Evolutionary conservation across 345 rosid genomes (phyloP).

Genomic region (Cochlearia excelsa): DNA sequence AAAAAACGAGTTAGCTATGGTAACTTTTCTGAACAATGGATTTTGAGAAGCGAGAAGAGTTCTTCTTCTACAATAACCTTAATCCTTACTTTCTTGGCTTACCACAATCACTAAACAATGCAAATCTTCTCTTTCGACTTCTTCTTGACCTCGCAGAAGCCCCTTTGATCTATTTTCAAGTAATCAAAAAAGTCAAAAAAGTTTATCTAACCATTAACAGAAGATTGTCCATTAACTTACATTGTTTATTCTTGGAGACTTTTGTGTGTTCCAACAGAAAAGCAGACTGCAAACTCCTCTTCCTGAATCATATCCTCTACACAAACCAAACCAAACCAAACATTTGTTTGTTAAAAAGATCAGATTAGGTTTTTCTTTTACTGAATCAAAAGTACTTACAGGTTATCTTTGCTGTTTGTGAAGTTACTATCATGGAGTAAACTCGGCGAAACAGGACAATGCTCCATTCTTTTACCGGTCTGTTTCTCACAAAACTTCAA

Average conservation of each 20-base stretch:
- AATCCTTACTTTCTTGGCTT: constrained; percentile 51
- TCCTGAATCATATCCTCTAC: constrained; percentile 75
- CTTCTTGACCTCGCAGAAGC: constrained; percentile 44
- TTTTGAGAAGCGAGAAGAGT: constrained; percentile 3
- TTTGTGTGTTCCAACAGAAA: constrained; percentile 76
- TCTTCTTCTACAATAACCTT: constrained; percentile 39
- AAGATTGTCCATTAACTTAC: constrained; percentile 36
- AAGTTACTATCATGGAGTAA: constrained; percentile 61
- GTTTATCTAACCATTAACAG: constrained; percentile 1
- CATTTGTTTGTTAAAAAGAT: constrained; percentile 4
- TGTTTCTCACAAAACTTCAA: constrained; percentile 57
- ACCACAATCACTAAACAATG: constrained; percentile 66
- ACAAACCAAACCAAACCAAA: constrained; percentile 22
- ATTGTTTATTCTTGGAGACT: constrained; percentile 51
- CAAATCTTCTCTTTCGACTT: constrained; percentile 45
- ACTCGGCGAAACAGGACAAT: constrained; percentile 74
- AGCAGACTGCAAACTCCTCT: constrained; percentile 75
- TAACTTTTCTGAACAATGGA: constrained; percentile 4
- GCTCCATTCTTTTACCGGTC: constrained; percentile 45
- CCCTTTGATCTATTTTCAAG: constrained; percentile 49
- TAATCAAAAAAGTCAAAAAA: constrained; percentile 11
- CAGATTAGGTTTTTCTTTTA: not conserved
- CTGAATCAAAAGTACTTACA: constrained; percentile 53
- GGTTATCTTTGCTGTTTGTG: constrained; percentile 58
- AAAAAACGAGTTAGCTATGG: not conserved